These are phyloP conservation scores for Penicillium sp. DNA, from an alignment of 2,329 filamentous ascomycete species.

Conservation along the genomic window DNA sequence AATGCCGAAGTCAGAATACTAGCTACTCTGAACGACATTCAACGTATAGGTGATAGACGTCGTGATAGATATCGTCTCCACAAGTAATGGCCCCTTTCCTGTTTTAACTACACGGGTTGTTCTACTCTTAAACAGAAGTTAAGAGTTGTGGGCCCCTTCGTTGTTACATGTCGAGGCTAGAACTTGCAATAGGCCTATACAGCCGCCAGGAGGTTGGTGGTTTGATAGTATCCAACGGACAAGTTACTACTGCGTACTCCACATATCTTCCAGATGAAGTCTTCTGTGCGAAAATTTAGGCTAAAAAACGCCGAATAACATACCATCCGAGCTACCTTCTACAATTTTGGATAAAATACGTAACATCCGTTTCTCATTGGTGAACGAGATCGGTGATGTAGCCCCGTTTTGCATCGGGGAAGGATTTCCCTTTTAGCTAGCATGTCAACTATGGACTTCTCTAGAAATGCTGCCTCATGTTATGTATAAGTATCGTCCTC, in stretches of 20 bases:
- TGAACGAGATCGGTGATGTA: not conserved
- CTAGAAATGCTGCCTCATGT: not conserved
- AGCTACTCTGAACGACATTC: too few relatives aligned
- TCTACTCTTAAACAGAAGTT: not conserved
- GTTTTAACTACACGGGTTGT: not conserved
- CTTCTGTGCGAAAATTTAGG: not conserved
- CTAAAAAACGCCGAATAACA: not conserved
- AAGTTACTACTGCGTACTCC: not conserved
- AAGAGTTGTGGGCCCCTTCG: not conserved
- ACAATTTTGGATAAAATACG: not conserved
- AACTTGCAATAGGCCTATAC: not conserved
- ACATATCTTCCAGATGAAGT: not conserved
- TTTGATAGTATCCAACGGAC: not conserved
- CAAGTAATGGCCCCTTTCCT: not conserved
- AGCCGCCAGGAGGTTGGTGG: not conserved
- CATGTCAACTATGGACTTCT: not conserved
- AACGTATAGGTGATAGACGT: not conserved
- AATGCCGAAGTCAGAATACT: too few relatives aligned
- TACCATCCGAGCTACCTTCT: not conserved
- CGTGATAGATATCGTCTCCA: not conserved
- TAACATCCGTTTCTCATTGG: not conserved
- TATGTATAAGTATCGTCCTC: not conserved
- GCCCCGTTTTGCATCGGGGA: not conserved
- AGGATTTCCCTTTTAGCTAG: not conserved
- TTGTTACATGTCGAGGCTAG: not conserved